Conservation (phyloP, 495 filamentous ascomycete species). For the Podospora fimiseda region DNA sequence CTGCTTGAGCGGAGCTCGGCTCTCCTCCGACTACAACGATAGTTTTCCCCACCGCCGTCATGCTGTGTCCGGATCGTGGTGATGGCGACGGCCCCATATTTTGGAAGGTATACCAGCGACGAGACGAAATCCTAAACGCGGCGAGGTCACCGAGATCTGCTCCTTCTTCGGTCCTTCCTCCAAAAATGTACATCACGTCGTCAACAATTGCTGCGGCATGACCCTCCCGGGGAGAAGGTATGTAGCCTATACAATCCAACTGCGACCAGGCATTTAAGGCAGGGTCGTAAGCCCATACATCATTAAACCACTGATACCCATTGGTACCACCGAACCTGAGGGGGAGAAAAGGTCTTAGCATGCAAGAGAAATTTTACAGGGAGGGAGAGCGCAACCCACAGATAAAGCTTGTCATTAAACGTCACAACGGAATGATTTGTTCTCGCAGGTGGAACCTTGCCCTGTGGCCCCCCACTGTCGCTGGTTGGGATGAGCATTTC, state of each 20-base stretch:
- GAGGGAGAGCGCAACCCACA: constrained; percentile 53
- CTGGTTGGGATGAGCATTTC: constrained; percentile 77
- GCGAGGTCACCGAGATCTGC: constrained; percentile 88
- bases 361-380: not conserved
- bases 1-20: constrained; percentile 76
- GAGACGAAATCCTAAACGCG: constrained; percentile 85
- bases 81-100: constrained; percentile 98
- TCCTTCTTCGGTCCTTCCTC: constrained; percentile 90
- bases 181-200: constrained; percentile 99
- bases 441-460: constrained; percentile 76
- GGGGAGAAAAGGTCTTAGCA: constrained; percentile 20
- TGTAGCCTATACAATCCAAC: constrained; percentile 94
- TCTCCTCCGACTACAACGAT: constrained; percentile 91
- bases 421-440: constrained; percentile 93
- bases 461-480: constrained; percentile 58
- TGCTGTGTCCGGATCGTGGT: constrained; percentile 89
- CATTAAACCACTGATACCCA: constrained; percentile 92
- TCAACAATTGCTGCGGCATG: constrained; percentile 89
- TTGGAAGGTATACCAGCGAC: constrained; percentile 98
- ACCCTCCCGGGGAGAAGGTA: constrained; percentile 86
- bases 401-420: constrained; percentile 87
- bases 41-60: constrained; percentile 89
- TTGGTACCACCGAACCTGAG: constrained; percentile 97
- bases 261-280: constrained; percentile 74
- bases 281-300: constrained; percentile 95